phyloP scores from a whole-genome alignment of 1,284 basidiomycete genomes.

The Ceratobasidium sp. region DNA sequence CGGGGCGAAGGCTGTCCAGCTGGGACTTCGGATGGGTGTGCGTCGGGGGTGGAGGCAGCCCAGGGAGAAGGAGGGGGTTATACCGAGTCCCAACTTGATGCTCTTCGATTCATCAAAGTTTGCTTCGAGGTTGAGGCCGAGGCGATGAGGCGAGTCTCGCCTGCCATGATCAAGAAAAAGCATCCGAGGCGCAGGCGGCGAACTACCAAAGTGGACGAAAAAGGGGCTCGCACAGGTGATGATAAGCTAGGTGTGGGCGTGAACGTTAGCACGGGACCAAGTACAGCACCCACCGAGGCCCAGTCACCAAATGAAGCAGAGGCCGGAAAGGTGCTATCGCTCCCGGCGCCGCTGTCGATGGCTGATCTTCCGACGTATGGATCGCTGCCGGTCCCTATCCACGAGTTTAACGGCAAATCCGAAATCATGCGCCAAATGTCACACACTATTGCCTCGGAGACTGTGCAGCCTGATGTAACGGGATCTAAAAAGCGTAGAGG shows the following conservation, averaged over 20 bases:
- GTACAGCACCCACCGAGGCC: not conserved
- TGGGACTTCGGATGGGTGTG: not conserved
- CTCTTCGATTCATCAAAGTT: conserved; percentile 62
- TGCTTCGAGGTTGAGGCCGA: conserved; percentile 82
- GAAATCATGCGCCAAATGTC: conserved; percentile 23
- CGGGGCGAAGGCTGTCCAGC: not conserved
- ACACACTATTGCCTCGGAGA: not conserved
- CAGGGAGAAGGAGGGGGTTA: not conserved
- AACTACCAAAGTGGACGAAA: conserved; percentile 21
- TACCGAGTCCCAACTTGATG: conserved; percentile 2
- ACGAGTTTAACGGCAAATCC: not conserved
- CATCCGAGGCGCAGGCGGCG: conserved; percentile 28
- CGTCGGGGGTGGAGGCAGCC: not conserved
- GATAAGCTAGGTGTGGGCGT: not conserved
- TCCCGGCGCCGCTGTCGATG: not conserved
- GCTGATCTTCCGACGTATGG: conserved; percentile 3
- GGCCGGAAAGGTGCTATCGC: not conserved
- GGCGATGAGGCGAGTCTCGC: conserved; percentile 68
- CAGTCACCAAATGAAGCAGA: not conserved
- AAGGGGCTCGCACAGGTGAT: not conserved
- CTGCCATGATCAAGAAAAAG: conserved; percentile 9
- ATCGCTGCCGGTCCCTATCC: not conserved
- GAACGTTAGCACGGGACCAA: not conserved
- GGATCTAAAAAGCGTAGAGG: conserved; percentile 20
- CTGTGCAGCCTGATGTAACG: not conserved